phyloP scores from a whole-genome alignment of 2,329 filamentous ascomycete genomes.

The Microdochium nivale region DNA sequence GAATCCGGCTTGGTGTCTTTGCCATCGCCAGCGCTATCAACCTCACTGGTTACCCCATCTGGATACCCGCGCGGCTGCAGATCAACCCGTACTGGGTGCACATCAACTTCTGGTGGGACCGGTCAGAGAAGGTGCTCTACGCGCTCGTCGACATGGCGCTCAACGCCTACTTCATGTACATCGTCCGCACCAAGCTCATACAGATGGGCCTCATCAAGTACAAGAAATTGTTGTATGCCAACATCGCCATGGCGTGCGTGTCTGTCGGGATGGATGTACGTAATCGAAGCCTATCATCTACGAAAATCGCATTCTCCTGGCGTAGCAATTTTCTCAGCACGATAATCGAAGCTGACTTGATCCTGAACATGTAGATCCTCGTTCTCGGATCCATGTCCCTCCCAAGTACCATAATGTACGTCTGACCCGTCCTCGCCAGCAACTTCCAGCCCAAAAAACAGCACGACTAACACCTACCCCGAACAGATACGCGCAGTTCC shows the following conservation, averaged over 20 bases:
- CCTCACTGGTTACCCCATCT: not conserved
- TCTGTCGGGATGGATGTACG: not conserved
- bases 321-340: too few species aligned
- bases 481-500: not conserved
- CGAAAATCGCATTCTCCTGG: too few species aligned
- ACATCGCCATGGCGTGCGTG: not conserved
- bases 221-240: not conserved
- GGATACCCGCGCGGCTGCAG: not conserved
- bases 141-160: not conserved
- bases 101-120: not conserved
- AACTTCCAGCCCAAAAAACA: too few species aligned
- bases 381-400: not conserved
- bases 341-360: too few species aligned
- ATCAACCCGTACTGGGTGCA: not conserved
- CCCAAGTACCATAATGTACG: not conserved
- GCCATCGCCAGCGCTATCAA: not conserved
- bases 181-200: not conserved
- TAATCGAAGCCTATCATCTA: too few species aligned
- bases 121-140: not conserved
- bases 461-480: not conserved
- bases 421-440: too few species aligned
- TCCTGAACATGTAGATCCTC: not conserved
- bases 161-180: slow-evolving; percentile 1
- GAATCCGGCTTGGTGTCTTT: not conserved
- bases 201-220: not conserved